Conservation (phyloP, 2,329 filamentous ascomycete species). For the Fonsecaea pedrosoi region DNA sequence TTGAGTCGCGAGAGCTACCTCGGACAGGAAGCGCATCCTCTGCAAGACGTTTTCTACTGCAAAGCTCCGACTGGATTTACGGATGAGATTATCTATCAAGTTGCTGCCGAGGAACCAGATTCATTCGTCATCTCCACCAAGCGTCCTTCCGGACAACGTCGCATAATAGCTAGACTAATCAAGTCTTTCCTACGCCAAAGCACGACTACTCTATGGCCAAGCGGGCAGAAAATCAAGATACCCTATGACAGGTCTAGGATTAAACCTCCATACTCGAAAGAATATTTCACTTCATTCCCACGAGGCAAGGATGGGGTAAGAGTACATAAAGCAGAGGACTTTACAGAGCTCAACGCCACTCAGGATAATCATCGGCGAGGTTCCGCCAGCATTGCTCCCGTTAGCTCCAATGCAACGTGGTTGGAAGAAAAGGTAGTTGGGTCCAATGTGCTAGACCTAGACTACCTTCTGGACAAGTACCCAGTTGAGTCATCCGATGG, state of each 20-base stretch:
- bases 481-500: slow-evolving; percentile 48
- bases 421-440: neutral
- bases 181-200: slow-evolving; percentile 29
- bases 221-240: slow-evolving; percentile 18
- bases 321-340: slow-evolving; percentile 29
- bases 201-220: slow-evolving; percentile 15
- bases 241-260: slow-evolving; percentile 25
- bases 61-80: slow-evolving; percentile 41
- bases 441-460: slow-evolving; percentile 37
- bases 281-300: slow-evolving; percentile 33
- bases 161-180: slow-evolving; percentile 23
- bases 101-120: slow-evolving; percentile 35
- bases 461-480: slow-evolving; percentile 53
- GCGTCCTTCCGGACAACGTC: slow-evolving; percentile 41
- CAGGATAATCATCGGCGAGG: neutral
- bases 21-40: slow-evolving; percentile 46
- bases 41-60: slow-evolving; percentile 54
- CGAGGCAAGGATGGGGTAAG: slow-evolving; percentile 10
- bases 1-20: slow-evolving; percentile 44
- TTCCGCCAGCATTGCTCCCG: neutral
- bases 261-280: slow-evolving; percentile 19
- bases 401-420: neutral
- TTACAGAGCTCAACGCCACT: slow-evolving; percentile 22
- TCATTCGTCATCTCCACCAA: slow-evolving; percentile 15
- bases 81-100: slow-evolving; percentile 41